Base-by-base conservation (phyloP, 805 yeast genomes). In the Wickerhamiella dianesei region DNA sequence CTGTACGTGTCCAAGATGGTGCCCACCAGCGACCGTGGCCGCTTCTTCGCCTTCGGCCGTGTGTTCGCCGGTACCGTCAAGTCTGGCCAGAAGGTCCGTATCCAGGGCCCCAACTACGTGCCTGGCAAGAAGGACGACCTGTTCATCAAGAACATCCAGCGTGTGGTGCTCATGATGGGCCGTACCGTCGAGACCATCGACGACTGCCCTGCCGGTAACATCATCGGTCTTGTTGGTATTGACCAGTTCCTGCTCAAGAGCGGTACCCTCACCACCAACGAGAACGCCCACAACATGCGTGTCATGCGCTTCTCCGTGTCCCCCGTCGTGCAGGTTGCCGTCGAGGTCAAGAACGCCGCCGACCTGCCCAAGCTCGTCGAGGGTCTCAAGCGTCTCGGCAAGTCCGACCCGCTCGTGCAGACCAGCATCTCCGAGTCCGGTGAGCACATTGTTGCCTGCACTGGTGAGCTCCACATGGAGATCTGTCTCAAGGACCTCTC, bases 11-110 rank as follows among this genome's bases (percentile, higher is more conserved):
- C 97, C 75, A 89, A 89, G 95, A 89, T 89, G 98, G 97, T 89
- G 62, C 98, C 98, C 74, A 89, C 98, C 70, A 89, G 97, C 63
- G 98, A 89, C 75, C 92, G 89, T 80, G 98, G 98, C 81, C 87
- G 98, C 78, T 89, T 89, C 95, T 89, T 87, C 82, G 98, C 98
- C 68, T 92, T 89, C 77, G 98, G 98, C 75, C 92, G 98, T 80
- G 97, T 89, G 70, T 89, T 89, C 78, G 84, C 97, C 63, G 98
- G 98, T 87, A 89, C 97, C 66, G 96, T 92, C 67, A 84, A 75
- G 72, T 85, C 96, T 64, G 98, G 98, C 75, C 86, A 82, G 80
- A 89, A 89, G 85, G 95, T 89, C 68, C 85, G 98, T 79, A 89
- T 89, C 68, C 98, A 89, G 79, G 98, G 98, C 76, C 97, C 97